Evolutionary conservation across 2,329 filamentous ascomycete genomes (phyloP), one percentile per base, ranked within the genome.

Genomic region (Colletotrichum lindemuthianum): DNA sequence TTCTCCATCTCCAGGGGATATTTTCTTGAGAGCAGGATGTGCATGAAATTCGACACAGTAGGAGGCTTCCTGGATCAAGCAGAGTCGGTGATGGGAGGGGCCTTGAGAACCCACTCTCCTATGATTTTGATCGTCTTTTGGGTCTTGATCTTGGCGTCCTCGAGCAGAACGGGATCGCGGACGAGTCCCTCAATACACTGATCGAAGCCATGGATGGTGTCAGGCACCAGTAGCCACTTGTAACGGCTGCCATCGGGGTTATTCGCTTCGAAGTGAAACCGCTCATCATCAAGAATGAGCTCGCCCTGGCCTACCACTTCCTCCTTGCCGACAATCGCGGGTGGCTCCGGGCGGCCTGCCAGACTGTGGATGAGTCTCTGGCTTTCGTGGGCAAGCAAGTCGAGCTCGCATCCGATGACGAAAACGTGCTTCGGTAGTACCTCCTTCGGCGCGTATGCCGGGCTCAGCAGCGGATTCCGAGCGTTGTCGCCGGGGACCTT

Each of bases 351-450:
- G 32, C 72, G 69, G 1, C 75, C 76, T 6, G 75, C 75, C 4
- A 81, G 61, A 50, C 69, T 72, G 59, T 72, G 75, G 24, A 76
- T 76, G 70, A 80, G 70, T 34, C 74, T 68, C 75, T 76, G 80
- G 8, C 68, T 74, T 70, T 84, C 83, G 39, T 76, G 72, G 1
- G 76, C 77, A 6, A 78, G 67, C 67, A 76, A 72, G 66, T 80
- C 79, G 47, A 73, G 75, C 70, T 81, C 72, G 10, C 75, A 77
- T 1, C 70, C 74, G 9, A 80, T 66, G 66, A 80, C 67, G 54
- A 76, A 78, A 9, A 81, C 70, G n/a, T 73, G 69, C 8, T 67
- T 63, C 5, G 78, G 79, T 15, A 81, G 68, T n/a, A 70, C 66
- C 12, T 73, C 69, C n/a, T 70, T 68, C 16, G 64, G 24, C 2